Evolutionary conservation across 495 filamentous ascomycete species (phyloP), one percentile per base, ranked within the genome.

Genomic region (Hypoxylon fragiforme): DNA sequence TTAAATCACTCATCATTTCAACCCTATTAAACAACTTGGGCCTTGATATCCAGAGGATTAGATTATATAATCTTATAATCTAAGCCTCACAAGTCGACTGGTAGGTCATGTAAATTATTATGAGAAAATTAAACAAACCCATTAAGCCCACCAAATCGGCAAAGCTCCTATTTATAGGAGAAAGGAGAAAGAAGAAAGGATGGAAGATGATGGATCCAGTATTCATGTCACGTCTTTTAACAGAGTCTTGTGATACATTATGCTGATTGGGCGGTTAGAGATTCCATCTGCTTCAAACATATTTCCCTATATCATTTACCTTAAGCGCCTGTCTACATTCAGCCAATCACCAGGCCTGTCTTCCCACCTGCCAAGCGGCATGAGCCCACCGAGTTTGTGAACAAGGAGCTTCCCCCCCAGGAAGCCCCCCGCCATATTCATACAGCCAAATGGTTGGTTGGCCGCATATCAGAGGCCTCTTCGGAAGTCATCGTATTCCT

Each of bases 401-500:
- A 54, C 54, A 54, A 53, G 59, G 36, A 31, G 31, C 32, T 36
- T 44, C n/a, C 19, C 34, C 47, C 46, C 28, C 41, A 48, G 37
- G 14, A 46, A 6, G 13, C 20, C 34, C 58, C 50, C 50, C 57
- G 37, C 57, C 45, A 55, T 39, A 44, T 7, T 44, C 45, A 44
- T 37, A 51, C 42, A 43, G 58, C 37, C 41, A 47, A 47, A 39
- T 35, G 42, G 46, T 36, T 50, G 60, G 60, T 28, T 50, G 60
- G 60, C 48, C 60, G 60, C 60, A 63, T 59, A 60, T 59, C 60
- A 56, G 43, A 50, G 57, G 50, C 55, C 49, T 59, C 46, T 45
- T 44, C 44, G 42, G 42, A 55, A 50, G 52, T 45, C 51, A 51
- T 61, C 47, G 47, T 47, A 30, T 48, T 39, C 34, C 44, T 44